These are phyloP conservation scores for Alternaria viburni DNA, from an alignment of 2,329 filamentous ascomycete species.

Conservation along the genomic window DNA sequence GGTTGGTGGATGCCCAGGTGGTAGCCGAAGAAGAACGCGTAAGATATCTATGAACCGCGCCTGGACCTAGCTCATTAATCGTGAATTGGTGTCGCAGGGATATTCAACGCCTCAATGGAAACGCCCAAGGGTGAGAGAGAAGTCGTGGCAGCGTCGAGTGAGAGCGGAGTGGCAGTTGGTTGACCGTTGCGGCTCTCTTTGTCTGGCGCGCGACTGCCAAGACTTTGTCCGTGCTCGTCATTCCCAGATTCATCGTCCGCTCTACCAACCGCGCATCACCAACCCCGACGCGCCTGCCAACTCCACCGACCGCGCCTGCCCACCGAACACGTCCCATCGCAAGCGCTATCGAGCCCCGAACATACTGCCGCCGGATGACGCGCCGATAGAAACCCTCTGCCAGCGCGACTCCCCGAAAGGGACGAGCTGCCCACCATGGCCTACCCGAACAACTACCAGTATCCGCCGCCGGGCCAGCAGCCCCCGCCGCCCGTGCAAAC, in stretches of 20 bases:
- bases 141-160: neutral
- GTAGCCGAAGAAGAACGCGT: constrained; percentile 2
- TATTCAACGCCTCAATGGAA: neutral
- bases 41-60: neutral
- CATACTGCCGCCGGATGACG: constrained; percentile 28
- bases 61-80: constrained; percentile 10
- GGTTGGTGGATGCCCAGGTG: neutral
- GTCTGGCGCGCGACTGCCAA: constrained; percentile 38
- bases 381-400: constrained; percentile 28
- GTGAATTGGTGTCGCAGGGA: neutral
- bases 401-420: constrained; percentile 32
- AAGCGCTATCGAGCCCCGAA: neutral
- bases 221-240: constrained; percentile 30
- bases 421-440: constrained; percentile 42
- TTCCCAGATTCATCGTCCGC: constrained; percentile 16
- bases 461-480: constrained; percentile 33
- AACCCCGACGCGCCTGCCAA: constrained; percentile 23
- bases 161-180: neutral
- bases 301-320: constrained; percentile 14
- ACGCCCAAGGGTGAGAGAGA: neutral
- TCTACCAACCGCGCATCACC: constrained; percentile 19
- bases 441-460: constrained; percentile 40
- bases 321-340: constrained; percentile 11
- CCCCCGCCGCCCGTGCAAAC: constrained; percentile 45
- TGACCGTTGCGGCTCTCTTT: constrained; percentile 25